phyloP scores from a whole-genome alignment of 192 early-diverging fungal species.

The Coemansia sp. region DNA sequence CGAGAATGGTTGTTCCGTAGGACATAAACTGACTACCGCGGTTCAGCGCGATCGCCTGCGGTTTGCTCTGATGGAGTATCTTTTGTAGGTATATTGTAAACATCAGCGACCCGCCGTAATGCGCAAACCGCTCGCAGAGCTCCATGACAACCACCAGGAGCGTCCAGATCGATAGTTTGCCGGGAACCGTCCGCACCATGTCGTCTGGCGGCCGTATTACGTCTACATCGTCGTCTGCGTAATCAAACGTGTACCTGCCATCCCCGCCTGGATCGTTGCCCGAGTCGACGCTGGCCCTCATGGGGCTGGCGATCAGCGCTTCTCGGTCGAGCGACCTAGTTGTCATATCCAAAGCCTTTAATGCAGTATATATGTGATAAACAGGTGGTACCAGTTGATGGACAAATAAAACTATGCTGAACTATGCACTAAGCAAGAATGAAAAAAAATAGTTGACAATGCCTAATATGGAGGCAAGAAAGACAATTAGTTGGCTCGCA shows the following conservation, averaged over 20 bases:
- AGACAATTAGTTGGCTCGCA: neutral
- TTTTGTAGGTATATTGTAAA: constrained; percentile 58
- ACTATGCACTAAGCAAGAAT: no score
- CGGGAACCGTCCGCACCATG: constrained; percentile 44
- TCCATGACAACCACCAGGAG: constrained; percentile 57
- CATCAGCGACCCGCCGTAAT: constrained; percentile 57
- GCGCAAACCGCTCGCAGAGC: constrained; percentile 61
- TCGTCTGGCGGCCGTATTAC: constrained; percentile 24
- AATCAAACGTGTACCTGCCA: neutral
- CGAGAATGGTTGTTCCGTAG: constrained; percentile 56
- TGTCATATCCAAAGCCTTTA: neutral
- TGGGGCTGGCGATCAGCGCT: neutral
- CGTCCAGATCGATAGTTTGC: constrained; percentile 52
- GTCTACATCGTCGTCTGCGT: constrained; percentile 3
- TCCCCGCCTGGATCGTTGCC: neutral
- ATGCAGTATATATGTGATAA: neutral
- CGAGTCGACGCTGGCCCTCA: neutral
- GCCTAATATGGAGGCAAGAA: neutral
- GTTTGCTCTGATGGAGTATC: constrained; percentile 49
- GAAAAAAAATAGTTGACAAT: neutral
- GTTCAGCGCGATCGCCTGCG: constrained; percentile 49
- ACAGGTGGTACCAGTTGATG: no score
- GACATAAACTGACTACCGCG: constrained; percentile 58
- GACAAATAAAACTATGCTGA: no score
- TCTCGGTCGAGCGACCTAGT: neutral